Percentiles rank a stretch among this genome's conserved stretches.
These are phyloP conservation scores for Cladosporium sp. DNA, from an alignment of 2,329 filamentous ascomycete genomes.

Conservation along the genomic window DNA sequence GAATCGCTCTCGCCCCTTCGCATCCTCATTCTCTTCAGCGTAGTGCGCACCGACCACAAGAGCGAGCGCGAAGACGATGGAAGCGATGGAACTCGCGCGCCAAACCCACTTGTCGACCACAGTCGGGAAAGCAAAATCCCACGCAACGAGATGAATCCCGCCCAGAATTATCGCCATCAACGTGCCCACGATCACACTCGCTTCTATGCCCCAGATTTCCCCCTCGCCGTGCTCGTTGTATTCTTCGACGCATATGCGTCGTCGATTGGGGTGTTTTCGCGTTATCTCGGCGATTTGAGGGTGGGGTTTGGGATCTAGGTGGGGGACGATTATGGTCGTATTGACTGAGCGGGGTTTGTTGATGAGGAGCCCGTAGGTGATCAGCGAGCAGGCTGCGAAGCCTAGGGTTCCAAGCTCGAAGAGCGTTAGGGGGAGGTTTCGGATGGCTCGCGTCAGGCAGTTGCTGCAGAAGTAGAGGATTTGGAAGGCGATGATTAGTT, in stretches of 20 bases:
- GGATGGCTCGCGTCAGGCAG: slow-evolving; percentile 1
- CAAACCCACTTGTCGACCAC: slow-evolving; percentile 14
- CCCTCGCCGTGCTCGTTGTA: background rate
- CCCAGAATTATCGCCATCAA: slow-evolving; percentile 9
- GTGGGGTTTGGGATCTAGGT: background rate
- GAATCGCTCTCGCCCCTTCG: too few relatives aligned
- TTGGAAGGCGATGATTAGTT: slow-evolving; percentile 17
- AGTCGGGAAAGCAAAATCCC: slow-evolving; percentile 16
- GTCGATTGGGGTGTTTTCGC: too few relatives aligned
- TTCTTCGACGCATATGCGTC: too few relatives aligned
- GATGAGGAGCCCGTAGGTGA: slow-evolving; percentile 8
- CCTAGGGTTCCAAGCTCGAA: slow-evolving; percentile 14
- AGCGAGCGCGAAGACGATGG: background rate
- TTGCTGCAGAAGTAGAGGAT: slow-evolving; percentile 12
- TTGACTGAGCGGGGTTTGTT: slow-evolving; percentile 10
- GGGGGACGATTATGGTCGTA: background rate
- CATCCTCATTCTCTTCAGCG: too few relatives aligned
- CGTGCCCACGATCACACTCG: background rate
- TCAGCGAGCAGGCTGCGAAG: slow-evolving; percentile 11
- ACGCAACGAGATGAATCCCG: slow-evolving; percentile 15
- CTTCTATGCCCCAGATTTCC: background rate
- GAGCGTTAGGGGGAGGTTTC: slow-evolving; percentile 5
- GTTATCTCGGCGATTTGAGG: too few relatives aligned
- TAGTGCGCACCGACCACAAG: too few relatives aligned
- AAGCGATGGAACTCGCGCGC: slow-evolving; percentile 11